Percentiles rank a stretch among this genome's conserved stretches.
phyloP scores from a whole-genome alignment of 2,329 filamentous ascomycete species.

The Scedosporium apiospermum region DNA sequence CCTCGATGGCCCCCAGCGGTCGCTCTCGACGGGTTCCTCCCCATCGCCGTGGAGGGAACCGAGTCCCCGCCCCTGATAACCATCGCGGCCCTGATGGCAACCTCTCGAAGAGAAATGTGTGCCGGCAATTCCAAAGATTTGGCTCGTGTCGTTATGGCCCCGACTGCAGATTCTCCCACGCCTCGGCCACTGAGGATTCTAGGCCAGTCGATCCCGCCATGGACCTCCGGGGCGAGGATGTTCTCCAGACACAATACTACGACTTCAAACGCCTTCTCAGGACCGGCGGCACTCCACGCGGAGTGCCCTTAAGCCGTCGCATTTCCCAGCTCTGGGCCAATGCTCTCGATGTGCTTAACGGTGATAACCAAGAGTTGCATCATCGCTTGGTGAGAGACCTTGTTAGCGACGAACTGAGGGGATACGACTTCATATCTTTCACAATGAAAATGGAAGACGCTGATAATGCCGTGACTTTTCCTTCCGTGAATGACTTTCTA shows the following conservation, averaged over 20 bases:
- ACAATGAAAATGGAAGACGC: neutral
- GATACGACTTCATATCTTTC: neutral
- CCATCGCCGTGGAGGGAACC: too few relatives aligned
- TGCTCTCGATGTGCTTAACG: neutral
- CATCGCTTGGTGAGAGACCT: neutral
- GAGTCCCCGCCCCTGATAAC: too few relatives aligned
- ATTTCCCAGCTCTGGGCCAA: neutral
- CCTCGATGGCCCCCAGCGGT: too few relatives aligned
- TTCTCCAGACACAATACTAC: neutral
- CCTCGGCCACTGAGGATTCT: neutral
- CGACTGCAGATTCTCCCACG: neutral
- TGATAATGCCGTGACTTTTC: neutral
- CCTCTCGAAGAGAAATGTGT: neutral
- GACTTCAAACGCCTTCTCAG: neutral
- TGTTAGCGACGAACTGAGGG: neutral
- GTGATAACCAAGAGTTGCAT: neutral
- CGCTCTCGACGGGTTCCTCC: too few relatives aligned
- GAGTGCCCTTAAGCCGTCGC: neutral
- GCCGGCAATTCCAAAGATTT: neutral
- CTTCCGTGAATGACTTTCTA: constrained; percentile 13
- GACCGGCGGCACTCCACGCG: neutral
- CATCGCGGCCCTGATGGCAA: neutral
- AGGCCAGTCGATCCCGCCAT: neutral
- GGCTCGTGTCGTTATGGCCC: neutral
- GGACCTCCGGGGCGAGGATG: neutral